phyloP scores from a whole-genome alignment of 2,329 filamentous ascomycete species.

The Pseudonectria buxi region DNA sequence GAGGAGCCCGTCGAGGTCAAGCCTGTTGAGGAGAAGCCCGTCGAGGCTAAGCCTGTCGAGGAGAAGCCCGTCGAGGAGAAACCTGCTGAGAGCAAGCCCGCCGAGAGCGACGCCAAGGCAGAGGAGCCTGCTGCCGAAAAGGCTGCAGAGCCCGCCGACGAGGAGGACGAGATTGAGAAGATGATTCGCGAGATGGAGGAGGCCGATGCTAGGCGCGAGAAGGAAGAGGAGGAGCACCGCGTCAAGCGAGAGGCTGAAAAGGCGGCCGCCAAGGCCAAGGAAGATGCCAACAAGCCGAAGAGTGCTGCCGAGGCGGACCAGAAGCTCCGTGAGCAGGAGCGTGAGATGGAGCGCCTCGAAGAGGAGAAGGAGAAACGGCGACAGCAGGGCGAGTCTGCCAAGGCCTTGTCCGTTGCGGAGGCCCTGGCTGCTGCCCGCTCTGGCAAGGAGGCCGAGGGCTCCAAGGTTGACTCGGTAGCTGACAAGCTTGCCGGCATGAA shows the following conservation, averaged over 20 bases:
- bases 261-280: constrained; percentile 42
- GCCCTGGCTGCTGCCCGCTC: constrained; percentile 34
- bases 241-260: constrained; percentile 43
- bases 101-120: constrained; percentile 21
- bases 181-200: constrained; percentile 59
- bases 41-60: constrained; percentile 21
- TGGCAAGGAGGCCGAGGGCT: constrained; percentile 33
- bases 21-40: constrained; percentile 25
- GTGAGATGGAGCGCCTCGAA: constrained; percentile 65
- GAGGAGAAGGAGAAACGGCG: constrained; percentile 60
- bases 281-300: constrained; percentile 35
- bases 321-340: constrained; percentile 65
- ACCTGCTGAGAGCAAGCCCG: constrained; percentile 15
- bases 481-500: constrained; percentile 48
- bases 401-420: constrained; percentile 45
- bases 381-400: constrained; percentile 41
- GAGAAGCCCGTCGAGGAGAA: neutral
- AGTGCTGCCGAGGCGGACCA: constrained; percentile 52
- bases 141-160: constrained; percentile 18
- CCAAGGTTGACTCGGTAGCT: constrained; percentile 34
- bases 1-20: constrained; percentile 24
- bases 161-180: constrained; percentile 52
- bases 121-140: constrained; percentile 7
- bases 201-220: constrained; percentile 43
- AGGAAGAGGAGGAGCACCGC: constrained; percentile 37